Percentiles rank a stretch among this genome's conserved stretches.
These are phyloP conservation scores for Aspergillus costaricaensis DNA, from an alignment of 2,329 filamentous ascomycete genomes.

Conservation along the genomic window DNA sequence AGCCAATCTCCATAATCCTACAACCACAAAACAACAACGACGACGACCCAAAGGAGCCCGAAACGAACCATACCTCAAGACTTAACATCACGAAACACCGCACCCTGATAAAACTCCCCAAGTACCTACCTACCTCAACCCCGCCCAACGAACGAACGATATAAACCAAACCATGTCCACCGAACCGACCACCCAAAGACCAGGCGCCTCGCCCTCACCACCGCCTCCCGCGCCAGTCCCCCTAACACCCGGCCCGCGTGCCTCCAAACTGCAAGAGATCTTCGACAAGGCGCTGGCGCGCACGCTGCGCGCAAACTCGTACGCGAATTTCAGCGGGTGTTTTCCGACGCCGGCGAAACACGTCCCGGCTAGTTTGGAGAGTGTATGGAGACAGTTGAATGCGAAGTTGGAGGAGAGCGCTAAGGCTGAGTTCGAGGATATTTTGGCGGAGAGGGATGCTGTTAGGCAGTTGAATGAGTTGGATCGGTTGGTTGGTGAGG, in stretches of 20 bases:
- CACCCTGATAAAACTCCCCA: not conserved
- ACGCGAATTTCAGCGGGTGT: constrained; percentile 63
- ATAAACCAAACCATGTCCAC: constrained; percentile 22
- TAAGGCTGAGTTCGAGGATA: constrained; percentile 62
- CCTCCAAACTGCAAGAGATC: constrained; percentile 60
- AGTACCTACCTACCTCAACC: not conserved
- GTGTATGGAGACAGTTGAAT: constrained; percentile 60
- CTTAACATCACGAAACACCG: not conserved
- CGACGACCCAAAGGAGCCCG: not conserved
- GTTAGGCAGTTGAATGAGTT: constrained; percentile 61
- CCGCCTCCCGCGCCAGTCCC: constrained; percentile 55
- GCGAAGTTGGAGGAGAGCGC: constrained; percentile 60
- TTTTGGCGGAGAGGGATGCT: constrained; percentile 58
- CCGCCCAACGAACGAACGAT: not conserved
- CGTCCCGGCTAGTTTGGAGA: constrained; percentile 58
- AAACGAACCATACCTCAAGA: not conserved
- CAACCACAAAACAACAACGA: not conserved
- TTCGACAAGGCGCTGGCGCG: constrained; percentile 61
- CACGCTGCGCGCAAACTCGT: constrained; percentile 62
- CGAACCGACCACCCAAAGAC: constrained; percentile 16
- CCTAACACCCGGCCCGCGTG: constrained; percentile 60
- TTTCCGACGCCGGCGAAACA: constrained; percentile 64
- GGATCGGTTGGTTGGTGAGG: constrained; percentile 61
- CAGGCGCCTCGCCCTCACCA: constrained; percentile 51
- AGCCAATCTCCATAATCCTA: not conserved